A percentile compares a stretch with the other conserved stretches of the same genome.
Conservation (phyloP, 1,284 basidiomycete species). For the Salmacisia buchloeana region DNA sequence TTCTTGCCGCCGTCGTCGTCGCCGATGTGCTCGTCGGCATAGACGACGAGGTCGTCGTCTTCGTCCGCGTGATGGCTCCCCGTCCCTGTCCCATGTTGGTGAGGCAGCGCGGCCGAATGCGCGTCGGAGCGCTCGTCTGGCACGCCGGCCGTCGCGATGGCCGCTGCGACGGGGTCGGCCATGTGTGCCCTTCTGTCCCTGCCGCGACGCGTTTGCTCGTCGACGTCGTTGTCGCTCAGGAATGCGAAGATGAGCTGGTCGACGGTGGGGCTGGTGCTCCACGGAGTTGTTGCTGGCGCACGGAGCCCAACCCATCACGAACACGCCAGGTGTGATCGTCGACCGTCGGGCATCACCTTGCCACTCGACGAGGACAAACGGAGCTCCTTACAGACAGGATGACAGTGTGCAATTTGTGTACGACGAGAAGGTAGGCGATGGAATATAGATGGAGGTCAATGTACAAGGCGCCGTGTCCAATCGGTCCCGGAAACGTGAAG, state of each 20-base stretch:
- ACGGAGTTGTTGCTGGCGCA: too few relatives aligned
- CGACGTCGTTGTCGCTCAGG: not conserved
- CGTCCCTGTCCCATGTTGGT: conserved; percentile 16
- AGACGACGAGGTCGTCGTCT: conserved; percentile 39
- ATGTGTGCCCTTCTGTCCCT: not conserved
- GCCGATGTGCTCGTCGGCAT: not conserved
- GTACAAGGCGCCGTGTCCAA: too few relatives aligned
- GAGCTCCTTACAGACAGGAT: too few relatives aligned
- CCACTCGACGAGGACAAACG: too few relatives aligned
- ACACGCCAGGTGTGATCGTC: too few relatives aligned
- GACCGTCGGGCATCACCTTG: too few relatives aligned
- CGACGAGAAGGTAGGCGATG: too few relatives aligned
- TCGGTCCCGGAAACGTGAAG: too few relatives aligned
- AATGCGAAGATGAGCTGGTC: not conserved
- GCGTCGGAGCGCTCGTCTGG: conserved; percentile 24
- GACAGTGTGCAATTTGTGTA: too few relatives aligned
- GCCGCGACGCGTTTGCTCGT: not conserved
- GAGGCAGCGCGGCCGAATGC: conserved; percentile 18
- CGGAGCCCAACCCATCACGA: too few relatives aligned
- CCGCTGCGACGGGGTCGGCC: conserved; percentile 33
- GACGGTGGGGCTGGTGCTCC: not conserved
- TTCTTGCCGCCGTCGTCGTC: not conserved
- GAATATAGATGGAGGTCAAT: too few relatives aligned
- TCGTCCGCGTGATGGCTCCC: conserved; percentile 22
- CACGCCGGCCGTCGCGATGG: conserved; percentile 30